A percentile compares a stretch with the other conserved stretches of the same genome.
These are phyloP conservation scores for Puccinia novopanici DNA, from an alignment of 1,284 basidiomycete genomes.

Conservation along the genomic window DNA sequence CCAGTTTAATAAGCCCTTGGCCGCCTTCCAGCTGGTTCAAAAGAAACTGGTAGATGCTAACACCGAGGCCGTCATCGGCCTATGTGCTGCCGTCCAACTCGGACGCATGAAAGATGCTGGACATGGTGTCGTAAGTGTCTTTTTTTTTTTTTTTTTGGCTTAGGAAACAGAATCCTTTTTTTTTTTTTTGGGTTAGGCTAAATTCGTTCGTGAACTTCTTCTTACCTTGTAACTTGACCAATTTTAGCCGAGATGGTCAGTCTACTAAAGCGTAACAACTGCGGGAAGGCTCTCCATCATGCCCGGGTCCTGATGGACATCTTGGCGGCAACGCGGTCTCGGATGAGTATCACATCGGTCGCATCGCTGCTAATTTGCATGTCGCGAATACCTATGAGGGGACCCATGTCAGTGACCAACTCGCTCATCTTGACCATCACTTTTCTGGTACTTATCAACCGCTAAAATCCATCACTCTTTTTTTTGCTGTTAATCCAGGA, in stretches of 20 bases:
- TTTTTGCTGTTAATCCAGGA: slow-evolving; percentile 29
- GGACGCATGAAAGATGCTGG: slow-evolving; percentile 82
- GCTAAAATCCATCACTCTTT: not conserved
- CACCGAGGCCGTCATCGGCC: slow-evolving; percentile 78
- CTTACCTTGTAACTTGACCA: not conserved
- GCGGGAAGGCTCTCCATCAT: slow-evolving; percentile 84
- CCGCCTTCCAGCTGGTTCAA: slow-evolving; percentile 89
- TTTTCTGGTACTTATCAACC: not conserved
- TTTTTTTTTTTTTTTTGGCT: not conserved
- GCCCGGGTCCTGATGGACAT: slow-evolving; percentile 78
- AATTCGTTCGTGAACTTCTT: not conserved
- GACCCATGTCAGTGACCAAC: slow-evolving; percentile 54
- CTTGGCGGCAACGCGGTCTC: slow-evolving; percentile 53
- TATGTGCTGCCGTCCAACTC: slow-evolving; percentile 72
- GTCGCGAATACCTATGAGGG: slow-evolving; percentile 87
- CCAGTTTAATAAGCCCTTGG: slow-evolving; percentile 85
- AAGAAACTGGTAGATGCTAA: slow-evolving; percentile 94
- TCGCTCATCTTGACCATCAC: not conserved
- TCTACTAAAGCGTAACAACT: slow-evolving; percentile 93
- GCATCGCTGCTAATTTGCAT: slow-evolving; percentile 87
- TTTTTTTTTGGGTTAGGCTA: not conserved
- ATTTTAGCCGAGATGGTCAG: slow-evolving; percentile 80
- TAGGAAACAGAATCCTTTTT: not conserved
- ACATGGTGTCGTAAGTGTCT: slow-evolving; percentile 64
- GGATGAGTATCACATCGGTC: slow-evolving; percentile 73